Conservation (phyloP, 2,329 filamentous ascomycete genomes). For the Calonectria pteridis region DNA sequence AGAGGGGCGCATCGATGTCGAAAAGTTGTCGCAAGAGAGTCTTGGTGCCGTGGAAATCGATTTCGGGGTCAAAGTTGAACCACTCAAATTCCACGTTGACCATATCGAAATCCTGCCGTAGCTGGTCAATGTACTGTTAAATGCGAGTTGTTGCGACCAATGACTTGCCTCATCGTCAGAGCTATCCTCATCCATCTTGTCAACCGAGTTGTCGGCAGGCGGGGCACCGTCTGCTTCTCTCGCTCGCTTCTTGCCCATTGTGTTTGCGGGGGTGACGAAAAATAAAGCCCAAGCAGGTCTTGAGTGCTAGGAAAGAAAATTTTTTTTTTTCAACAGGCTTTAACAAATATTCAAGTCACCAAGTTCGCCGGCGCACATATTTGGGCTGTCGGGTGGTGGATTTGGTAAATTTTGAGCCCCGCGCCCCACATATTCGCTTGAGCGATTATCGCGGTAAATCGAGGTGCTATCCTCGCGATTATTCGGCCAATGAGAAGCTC, state of each 20-base stretch:
- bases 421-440: background rate
- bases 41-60: constrained; percentile 97
- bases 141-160: constrained; percentile 21
- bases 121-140: constrained; percentile 28
- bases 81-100: constrained; percentile 98
- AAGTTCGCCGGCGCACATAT: constrained; percentile 17
- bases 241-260: constrained; percentile 65
- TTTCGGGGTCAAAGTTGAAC: constrained; percentile 91
- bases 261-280: constrained; percentile 20
- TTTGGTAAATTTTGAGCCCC: background rate
- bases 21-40: constrained; percentile 90
- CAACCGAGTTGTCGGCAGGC: constrained; percentile 54
- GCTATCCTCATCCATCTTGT: constrained; percentile 65
- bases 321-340: background rate
- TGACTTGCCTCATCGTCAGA: constrained; percentile 65
- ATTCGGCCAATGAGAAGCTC: constrained; percentile 36
- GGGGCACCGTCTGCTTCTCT: constrained; percentile 59
- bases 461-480: constrained; percentile 41
- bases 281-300: background rate
- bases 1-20: constrained; percentile 86
- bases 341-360: constrained; percentile 20
- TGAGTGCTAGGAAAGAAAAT: background rate
- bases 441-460: constrained; percentile 25
- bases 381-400: background rate
- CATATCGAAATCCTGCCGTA: constrained; percentile 85